A percentile compares a stretch with the other conserved stretches of the same genome.
phyloP scores from a whole-genome alignment of 1,284 basidiomycete species.

The Cystobasidium slooffiae region DNA sequence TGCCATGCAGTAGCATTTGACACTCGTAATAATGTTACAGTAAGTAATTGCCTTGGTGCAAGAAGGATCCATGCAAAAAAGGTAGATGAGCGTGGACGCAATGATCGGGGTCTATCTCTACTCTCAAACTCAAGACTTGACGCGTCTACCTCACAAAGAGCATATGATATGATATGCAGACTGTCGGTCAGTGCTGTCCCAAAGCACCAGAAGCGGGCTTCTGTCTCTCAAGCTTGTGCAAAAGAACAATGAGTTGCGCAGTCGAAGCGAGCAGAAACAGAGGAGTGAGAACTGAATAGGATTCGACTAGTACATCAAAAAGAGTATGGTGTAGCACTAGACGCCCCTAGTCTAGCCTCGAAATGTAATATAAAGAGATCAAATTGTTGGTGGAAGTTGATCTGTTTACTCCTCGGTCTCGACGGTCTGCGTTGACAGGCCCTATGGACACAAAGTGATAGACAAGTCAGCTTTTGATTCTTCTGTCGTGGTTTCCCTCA shows the following conservation, averaged over 20 bases:
- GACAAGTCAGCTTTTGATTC: conserved; percentile 13
- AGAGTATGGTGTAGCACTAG: background rate
- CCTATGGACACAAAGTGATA: conserved; percentile 60
- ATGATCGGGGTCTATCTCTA: background rate
- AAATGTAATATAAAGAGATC: background rate
- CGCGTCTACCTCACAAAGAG: background rate
- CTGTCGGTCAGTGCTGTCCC: too few relatives aligned
- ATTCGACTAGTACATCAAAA: conserved; percentile 5
- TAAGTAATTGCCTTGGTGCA: background rate
- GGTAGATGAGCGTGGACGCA: background rate
- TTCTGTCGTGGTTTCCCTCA: background rate
- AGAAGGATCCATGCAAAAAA: too few relatives aligned
- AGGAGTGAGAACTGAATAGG: conserved; percentile 3
- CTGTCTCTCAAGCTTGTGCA: too few relatives aligned
- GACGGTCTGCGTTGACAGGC: conserved; percentile 77
- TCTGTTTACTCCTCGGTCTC: conserved; percentile 61
- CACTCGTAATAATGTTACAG: background rate
- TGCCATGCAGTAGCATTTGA: conserved; percentile 13
- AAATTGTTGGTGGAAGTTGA: background rate
- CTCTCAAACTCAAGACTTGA: background rate
- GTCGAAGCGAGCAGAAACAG: background rate
- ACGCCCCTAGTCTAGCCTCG: background rate
- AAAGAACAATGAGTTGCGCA: too few relatives aligned
- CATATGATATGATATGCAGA: too few relatives aligned
- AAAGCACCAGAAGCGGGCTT: too few relatives aligned